Conservation (phyloP, 441 rosid genomes). For the Gossypium schwendimanii region DNA sequence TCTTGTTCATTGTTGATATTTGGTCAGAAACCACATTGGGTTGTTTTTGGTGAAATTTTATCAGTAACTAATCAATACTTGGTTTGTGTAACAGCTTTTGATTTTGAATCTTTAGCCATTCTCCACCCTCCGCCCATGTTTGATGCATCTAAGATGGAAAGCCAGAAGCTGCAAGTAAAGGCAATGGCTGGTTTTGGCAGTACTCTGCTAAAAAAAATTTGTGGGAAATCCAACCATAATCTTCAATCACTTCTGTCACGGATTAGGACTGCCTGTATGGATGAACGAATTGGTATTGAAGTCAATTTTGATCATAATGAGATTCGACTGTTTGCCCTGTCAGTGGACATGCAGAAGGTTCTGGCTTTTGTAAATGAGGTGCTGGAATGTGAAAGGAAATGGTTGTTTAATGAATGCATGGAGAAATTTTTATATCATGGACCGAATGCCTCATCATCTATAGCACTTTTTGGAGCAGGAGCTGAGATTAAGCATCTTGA, state of each 20-base stretch:
- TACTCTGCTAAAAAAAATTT: constrained; percentile 52
- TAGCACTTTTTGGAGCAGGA: constrained; percentile 87
- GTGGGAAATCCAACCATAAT: constrained; percentile 58
- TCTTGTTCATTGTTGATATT: constrained; percentile 75
- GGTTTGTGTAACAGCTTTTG: constrained; percentile 87
- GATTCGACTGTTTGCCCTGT: constrained; percentile 51
- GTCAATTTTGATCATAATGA: constrained; percentile 55
- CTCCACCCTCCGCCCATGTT: constrained; percentile 64
- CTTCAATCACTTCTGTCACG: constrained; percentile 52
- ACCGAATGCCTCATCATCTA: constrained; percentile 39
- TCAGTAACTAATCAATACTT: constrained; percentile 52
- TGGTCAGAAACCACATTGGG: constrained; percentile 79
- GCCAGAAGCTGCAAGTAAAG: constrained; percentile 46
- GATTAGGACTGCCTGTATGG: constrained; percentile 39
- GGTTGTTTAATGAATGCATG: constrained; percentile 64
- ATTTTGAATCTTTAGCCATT: constrained; percentile 50
- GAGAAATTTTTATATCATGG: constrained; percentile 59
- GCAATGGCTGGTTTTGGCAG: constrained; percentile 57
- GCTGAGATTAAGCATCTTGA: constrained; percentile 88
- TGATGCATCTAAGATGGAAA: constrained; percentile 44
- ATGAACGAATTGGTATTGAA: constrained; percentile 56
- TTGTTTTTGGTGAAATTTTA: constrained; percentile 77
- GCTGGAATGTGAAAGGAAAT: constrained; percentile 52
- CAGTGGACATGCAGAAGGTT: constrained; percentile 47
- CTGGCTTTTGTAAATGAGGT: constrained; percentile 41